Percentiles rank a stretch among this genome's conserved stretches.
These are phyloP conservation scores for Mycena polygramma DNA, from an alignment of 768 basidiomycete genomes.

Conservation along the genomic window DNA sequence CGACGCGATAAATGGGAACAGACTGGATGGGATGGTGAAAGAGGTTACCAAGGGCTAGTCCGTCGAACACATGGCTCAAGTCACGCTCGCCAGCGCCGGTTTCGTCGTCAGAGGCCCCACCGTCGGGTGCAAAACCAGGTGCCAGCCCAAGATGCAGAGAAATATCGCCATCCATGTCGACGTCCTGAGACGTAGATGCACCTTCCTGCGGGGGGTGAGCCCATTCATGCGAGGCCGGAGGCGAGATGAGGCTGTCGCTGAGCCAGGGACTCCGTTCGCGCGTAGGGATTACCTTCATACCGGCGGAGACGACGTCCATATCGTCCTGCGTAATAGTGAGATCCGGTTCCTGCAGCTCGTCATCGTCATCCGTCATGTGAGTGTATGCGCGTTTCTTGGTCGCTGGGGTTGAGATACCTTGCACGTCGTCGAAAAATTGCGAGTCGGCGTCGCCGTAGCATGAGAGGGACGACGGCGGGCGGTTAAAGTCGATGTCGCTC, in stretches of 20 bases:
- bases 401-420: conserved; percentile 31
- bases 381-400: conserved; percentile 23
- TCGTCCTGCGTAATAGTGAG: conserved; percentile 26
- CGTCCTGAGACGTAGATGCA: conserved; percentile 35
- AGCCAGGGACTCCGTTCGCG: conserved; percentile 42
- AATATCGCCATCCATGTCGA: conserved; percentile 40
- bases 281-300: conserved; percentile 20
- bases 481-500: conserved; percentile 38
- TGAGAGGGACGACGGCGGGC: conserved; percentile 42
- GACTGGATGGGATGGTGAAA: not conserved
- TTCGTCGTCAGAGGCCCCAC: not conserved
- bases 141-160: conserved; percentile 16
- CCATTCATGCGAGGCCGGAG: conserved; percentile 41
- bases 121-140: not conserved
- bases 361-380: conserved; percentile 24
- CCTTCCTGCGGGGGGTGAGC: conserved; percentile 23
- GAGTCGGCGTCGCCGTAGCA: conserved; percentile 37
- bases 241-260: conserved; percentile 42
- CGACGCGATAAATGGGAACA: not conserved
- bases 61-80: conserved; percentile 39
- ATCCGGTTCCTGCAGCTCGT: conserved; percentile 22
- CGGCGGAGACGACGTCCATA: conserved; percentile 31
- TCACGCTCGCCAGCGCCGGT: conserved; percentile 14
- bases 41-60: conserved; percentile 36
- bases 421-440: conserved; percentile 35